Base-by-base conservation (phyloP, 257 asterid genomes). In the Salvia miltiorrhiza region DNA sequence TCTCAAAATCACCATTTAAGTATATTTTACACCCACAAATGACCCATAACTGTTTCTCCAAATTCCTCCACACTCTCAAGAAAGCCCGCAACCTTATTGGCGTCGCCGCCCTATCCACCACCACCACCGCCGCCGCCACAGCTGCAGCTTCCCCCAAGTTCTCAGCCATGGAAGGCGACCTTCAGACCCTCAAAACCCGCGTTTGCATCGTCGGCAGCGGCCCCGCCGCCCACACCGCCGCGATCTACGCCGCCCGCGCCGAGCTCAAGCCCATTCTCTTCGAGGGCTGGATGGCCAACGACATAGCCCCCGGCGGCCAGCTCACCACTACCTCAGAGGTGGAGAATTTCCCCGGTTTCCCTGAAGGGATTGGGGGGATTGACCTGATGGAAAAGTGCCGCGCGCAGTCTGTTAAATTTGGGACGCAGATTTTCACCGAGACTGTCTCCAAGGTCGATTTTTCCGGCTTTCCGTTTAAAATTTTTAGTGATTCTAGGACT, bases 181-280 rank as follows among this genome's bases (percentile, higher is more conserved):
- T 76, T 24, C 73, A 79, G 50, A 76, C 81, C 40, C 83, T 90
- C 17, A 87, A 76, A 47, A 89, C 99, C 16, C 90, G 91, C 49
- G 83, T 94, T 75, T 94, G 97, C 77, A 89, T 94, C 55, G 81
- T 91, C 66, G 97, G 99, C 7, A 87, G 96, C 63, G 99, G 99
- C 43, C 99, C 99, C 9, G 97, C 97, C n/a, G 97, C 95, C 20
- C 97, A 94, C 77, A 94, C 99, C 14, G 97, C 99, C 26, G 99
- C 99, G 17, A 89, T 94, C 62, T 94, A 91, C 81, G 96, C 97
- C 12, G 83, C 97, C 21, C 87, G 97, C 9, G 97, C 99, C 2
- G 93, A 94, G 81, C 90, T 94, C 57, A 94, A 86, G 56, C 99
- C 99, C 5, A 57, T 91, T 20, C 91, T 94, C 37, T 90, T 94